These are phyloP conservation scores for Penicillium argentinense DNA, from an alignment of 495 filamentous ascomycete genomes.

Conservation along the genomic window DNA sequence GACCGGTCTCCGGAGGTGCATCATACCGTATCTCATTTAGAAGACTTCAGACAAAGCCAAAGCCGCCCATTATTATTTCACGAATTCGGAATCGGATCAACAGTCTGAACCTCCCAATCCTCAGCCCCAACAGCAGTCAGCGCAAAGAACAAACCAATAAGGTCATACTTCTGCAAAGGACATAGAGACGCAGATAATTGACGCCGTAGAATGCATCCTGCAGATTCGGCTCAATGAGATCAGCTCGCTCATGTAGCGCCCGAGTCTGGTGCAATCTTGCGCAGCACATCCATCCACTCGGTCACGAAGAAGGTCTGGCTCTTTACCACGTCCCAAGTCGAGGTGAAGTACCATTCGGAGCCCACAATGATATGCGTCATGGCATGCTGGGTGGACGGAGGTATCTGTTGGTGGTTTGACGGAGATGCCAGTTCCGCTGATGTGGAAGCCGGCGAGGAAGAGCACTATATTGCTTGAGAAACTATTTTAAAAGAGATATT, in stretches of 20 bases:
- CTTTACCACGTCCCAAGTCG: constrained; percentile 4
- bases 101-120: constrained; percentile 12
- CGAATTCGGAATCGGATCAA: constrained; percentile 8
- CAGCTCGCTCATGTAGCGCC: constrained; percentile 25
- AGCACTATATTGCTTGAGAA: constrained; percentile 10
- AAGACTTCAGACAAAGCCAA: constrained; percentile 7
- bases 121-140: constrained; percentile 6
- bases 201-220: constrained; percentile 55
- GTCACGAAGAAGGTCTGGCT: constrained; percentile 8
- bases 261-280: constrained; percentile 12
- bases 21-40: too few species aligned
- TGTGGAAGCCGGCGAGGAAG: constrained; percentile 14
- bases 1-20: too few species aligned
- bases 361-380: constrained; percentile 7
- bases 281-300: constrained; percentile 10
- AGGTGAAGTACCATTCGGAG: constrained; percentile 8
- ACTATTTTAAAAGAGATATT: background rate
- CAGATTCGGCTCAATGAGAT: constrained; percentile 56
- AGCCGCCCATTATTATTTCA: constrained; percentile 11
- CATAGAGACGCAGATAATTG: constrained; percentile 43
- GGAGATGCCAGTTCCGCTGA: constrained; percentile 12
- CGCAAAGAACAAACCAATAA: constrained; percentile 5
- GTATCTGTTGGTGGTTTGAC: constrained; percentile 9
- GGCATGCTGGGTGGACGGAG: constrained; percentile 10
- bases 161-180: constrained; percentile 5